Percentiles rank a stretch among this genome's conserved stretches.
Conservation (phyloP, 202 grass and related monocot genomes). For the Saccharum hybrid region DNA sequence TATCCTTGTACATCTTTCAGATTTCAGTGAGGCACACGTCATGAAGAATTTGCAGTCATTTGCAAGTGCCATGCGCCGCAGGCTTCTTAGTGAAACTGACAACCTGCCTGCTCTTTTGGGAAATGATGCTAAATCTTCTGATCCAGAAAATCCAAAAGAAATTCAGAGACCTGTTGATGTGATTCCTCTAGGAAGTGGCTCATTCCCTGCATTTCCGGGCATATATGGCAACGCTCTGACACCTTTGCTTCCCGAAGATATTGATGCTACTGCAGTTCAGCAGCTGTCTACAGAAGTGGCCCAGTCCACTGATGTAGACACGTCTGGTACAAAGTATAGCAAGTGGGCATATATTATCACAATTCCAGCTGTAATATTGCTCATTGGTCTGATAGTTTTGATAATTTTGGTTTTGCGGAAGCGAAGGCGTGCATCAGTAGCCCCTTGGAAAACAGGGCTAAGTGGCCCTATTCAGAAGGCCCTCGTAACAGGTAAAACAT, state of each 20-base stretch:
- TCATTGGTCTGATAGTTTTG: conserved; percentile 48
- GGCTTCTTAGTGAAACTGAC: conserved; percentile 64
- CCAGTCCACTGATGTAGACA: conserved; percentile 43
- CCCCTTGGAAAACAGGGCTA: conserved; percentile 83
- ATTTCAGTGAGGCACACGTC: conserved; percentile 39
- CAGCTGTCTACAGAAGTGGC: conserved; percentile 34
- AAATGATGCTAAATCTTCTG: conserved; percentile 46
- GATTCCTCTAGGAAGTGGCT: conserved; percentile 72
- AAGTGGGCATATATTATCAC: conserved; percentile 65
- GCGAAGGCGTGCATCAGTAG: conserved; percentile 53
- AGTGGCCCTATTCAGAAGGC: conserved; percentile 84
- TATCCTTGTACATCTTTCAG: conserved; percentile 45
- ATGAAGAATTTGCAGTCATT: conserved; percentile 51
- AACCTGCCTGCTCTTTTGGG: conserved; percentile 79
- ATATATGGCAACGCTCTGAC: conserved; percentile 41
- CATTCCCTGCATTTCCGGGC: conserved; percentile 60
- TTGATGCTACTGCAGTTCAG: conserved; percentile 33
- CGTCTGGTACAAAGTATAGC: conserved; percentile 42
- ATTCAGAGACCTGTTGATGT: conserved; percentile 46
- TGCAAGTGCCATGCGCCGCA: conserved; percentile 54
- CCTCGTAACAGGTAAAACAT: conserved; percentile 70
- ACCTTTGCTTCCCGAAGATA: conserved; percentile 45
- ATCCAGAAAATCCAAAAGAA: conserved; percentile 38
- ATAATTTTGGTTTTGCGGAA: conserved; percentile 59
- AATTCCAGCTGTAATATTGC: conserved; percentile 50